These are phyloP conservation scores for Clarkia xantiana DNA, from an alignment of 345 rosid species.

Conservation along the genomic window DNA sequence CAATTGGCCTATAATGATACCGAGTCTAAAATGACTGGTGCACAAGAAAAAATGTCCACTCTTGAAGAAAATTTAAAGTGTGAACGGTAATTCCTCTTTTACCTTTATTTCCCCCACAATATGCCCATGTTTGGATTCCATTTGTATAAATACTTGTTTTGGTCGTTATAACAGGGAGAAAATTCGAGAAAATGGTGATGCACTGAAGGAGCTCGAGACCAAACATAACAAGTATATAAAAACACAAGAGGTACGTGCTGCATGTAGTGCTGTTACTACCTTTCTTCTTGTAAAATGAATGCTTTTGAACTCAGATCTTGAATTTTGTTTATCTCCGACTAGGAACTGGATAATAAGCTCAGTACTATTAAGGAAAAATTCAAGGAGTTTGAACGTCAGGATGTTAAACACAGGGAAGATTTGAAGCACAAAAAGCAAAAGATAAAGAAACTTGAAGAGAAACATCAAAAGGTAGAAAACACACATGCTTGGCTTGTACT, in stretches of 20 bases:
- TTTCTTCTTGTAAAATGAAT: neutral
- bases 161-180: slow-evolving; percentile 38
- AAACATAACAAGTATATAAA: slow-evolving; percentile 54
- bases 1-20: slow-evolving; percentile 68
- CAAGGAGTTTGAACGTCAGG: slow-evolving; percentile 93
- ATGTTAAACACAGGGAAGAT: slow-evolving; percentile 83
- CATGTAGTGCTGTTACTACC: slow-evolving; percentile 6
- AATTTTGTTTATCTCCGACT: slow-evolving; percentile 14
- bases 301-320: neutral
- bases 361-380: slow-evolving; percentile 69
- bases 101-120: neutral
- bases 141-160: neutral
- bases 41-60: slow-evolving; percentile 33
- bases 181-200: slow-evolving; percentile 48
- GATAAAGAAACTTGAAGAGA: slow-evolving; percentile 85
- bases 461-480: slow-evolving; percentile 53
- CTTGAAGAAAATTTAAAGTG: slow-evolving; percentile 56
- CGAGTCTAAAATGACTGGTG: slow-evolving; percentile 37
- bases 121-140: neutral
- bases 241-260: slow-evolving; percentile 66
- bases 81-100: slow-evolving; percentile 35
- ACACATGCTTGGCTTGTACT: slow-evolving; percentile 8
- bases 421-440: slow-evolving; percentile 88
- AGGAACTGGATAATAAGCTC: slow-evolving; percentile 71
- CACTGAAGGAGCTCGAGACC: slow-evolving; percentile 61